Evolutionary conservation across 73 alveolate genomes (phyloP), one percentile per base, ranked within the genome.

Genomic region (Paramecium biaurelia): DNA sequence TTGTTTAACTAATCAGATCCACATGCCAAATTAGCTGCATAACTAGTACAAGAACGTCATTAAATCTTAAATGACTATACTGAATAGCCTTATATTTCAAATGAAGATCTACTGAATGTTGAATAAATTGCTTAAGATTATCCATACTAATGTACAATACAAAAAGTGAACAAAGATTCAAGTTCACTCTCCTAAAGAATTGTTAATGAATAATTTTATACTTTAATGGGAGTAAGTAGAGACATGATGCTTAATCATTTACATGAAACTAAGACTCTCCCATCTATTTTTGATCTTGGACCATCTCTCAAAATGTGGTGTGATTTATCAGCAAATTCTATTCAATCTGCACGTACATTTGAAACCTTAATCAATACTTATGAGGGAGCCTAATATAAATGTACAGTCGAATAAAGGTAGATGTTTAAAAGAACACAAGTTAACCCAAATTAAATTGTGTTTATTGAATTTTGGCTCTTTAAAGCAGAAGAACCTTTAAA

Each of bases 181-280:
- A 43, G 70, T 41, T 23, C 56, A 10, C n/a, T 79, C 3, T 43
- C 90, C 1, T 23, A 79, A 41, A 79, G 90, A 47, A 47, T 79
- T 10, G 70, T 79, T 11, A 79, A 79, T 18, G 90, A 79, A 45
- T 23, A 79, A 79, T 79, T 79, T 34, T 45, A 43, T 24, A 79
- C 70, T 8, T n/a, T 79, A 15, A 79, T 79, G 90, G 90, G 90
- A 79, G 72, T 79, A 2, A 79, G 76, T 24, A 79, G 56, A 45
- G 90, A 79, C 20, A 79, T 79, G 90, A 79, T 79, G 90, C 28
- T 79, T 9, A 32, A 79, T 24, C 90, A 79, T 45, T 47, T 79
- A 23, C 45, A 79, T 15, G 70, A 79, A 47, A 79, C 90, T 43
- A 47, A 79, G n/a, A 47, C 90, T 15, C 49, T 79, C n/a, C 76